Conservation (phyloP, 2,329 filamentous ascomycete species). For the Penicillium nordicum region DNA sequence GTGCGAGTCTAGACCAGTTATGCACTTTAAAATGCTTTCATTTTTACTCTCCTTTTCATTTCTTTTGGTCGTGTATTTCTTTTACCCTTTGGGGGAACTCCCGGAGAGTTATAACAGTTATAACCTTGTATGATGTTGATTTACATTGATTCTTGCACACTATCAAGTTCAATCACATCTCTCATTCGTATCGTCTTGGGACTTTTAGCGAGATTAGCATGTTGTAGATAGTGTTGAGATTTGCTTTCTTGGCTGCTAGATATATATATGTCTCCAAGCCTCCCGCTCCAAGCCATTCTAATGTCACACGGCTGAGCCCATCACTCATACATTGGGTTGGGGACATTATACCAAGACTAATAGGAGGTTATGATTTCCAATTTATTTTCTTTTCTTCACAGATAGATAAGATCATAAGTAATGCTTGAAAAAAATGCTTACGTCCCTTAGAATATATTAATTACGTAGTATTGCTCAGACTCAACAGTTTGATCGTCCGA, state of each 20-base stretch:
- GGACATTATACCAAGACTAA: not conserved
- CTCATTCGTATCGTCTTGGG: constrained; percentile 5
- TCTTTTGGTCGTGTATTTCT: constrained; percentile 5
- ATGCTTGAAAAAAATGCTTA: not conserved
- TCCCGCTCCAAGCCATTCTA: not conserved
- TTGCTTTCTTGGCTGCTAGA: not conserved
- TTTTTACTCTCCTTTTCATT: constrained; percentile 12
- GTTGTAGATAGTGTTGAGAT: not conserved
- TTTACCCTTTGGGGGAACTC: constrained; percentile 17
- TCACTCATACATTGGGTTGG: not conserved
- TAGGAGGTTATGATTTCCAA: not conserved
- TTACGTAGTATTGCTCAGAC: not conserved
- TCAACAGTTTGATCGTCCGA: not conserved
- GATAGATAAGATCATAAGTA: no score
- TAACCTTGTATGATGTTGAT: constrained; percentile 15
- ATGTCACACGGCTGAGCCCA: not conserved
- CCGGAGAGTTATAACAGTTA: constrained; percentile 9
- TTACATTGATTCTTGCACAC: constrained; percentile 10
- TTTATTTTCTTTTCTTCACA: not conserved
- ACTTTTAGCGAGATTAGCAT: not conserved
- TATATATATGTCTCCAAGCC: not conserved
- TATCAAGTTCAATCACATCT: constrained; percentile 16
- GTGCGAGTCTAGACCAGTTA: constrained; percentile 32
- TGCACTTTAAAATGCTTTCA: constrained; percentile 28
- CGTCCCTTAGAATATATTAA: not conserved